Evolutionary conservation across 1,139 yeast genomes (phyloP), one percentile per base, ranked within the genome.

Genomic region (Magnusiomyces tetraspermus): DNA sequence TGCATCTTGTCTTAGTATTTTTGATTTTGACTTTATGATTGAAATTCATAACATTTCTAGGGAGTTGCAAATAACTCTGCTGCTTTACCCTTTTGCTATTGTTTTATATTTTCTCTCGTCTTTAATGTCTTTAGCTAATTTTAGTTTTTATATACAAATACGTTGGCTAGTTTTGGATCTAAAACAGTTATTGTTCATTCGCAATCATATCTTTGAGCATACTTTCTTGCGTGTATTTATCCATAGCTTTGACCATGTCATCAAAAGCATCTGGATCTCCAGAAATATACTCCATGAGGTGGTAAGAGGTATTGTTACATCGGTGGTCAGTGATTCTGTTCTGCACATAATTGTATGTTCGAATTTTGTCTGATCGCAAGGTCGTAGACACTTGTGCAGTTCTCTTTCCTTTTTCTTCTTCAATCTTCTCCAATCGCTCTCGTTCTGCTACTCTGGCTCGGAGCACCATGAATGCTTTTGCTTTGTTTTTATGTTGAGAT

Each of bases 271-370:
- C 38, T 1, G 50, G 46, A 51, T 75, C 75, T 1, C 97, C 97
- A 8, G 74, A 74, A 55, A 90, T 80, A 17, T 30, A 40, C 1
- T 89, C 94, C 2, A 77, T 82, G n/a, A 92, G 70, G 63, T 89
- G 96, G 63, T 87, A 85, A 28, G 85, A 64, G 0, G 90, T 80
- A 61, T 69, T 80, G 2, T 90, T 88, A 65, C 96, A 88, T 51
- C 98, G 74, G 64, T 92, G 98, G 64, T 92, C 99, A 0, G 97
- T 90, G 52, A 92, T 79, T 61, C 98, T 75, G 64, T 89, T 89
- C 63, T 92, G 97, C 4, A 95, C 90, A 61, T 77, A 90, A 63
- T 92, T 92, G 67, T 92, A 92, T 0, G 98, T 94, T 59, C 98
- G 73, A 57, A 92, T 85, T 69, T 92, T 92, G 65, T 94, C 98